Percentiles rank a stretch among this genome's conserved stretches.
Evolutionary conservation across 305 asterid genomes (phyloP).

Genomic region (Ajuga reptans): DNA sequence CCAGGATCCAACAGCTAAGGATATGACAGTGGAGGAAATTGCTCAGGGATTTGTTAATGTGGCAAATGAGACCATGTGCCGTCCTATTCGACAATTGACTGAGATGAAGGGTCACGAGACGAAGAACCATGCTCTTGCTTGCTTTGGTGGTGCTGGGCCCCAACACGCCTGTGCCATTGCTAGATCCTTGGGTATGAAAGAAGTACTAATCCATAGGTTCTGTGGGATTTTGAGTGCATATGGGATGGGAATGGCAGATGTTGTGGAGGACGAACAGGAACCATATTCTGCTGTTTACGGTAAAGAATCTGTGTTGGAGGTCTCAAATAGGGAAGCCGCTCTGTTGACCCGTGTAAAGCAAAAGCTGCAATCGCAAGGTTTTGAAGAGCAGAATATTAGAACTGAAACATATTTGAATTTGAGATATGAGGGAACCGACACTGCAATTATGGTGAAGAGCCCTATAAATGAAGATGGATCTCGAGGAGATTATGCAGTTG

Average conservation of each 20-base stretch:
- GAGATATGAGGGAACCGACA: constrained; percentile 93
- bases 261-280: constrained; percentile 86
- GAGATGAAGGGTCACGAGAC: constrained; percentile 96
- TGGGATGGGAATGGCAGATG: constrained; percentile 97
- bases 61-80: constrained; percentile 97
- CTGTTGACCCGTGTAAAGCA: constrained; percentile 47
- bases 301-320: constrained; percentile 59
- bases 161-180: constrained; percentile 99
- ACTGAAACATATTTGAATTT: constrained; percentile 73
- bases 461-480: constrained; percentile 45
- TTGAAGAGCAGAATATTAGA: constrained; percentile 54
- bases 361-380: constrained; percentile 70
- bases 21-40: constrained; percentile 86
- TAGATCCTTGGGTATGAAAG: constrained; percentile 92
- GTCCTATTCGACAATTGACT: constrained; percentile 89
- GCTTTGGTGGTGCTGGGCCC: constrained; percentile 99
- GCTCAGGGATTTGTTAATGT: constrained; percentile 87
- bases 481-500: constrained; percentile 66
- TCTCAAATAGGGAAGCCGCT: constrained; percentile 47
- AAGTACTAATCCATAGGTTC: constrained; percentile 74
- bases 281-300: constrained; percentile 78
- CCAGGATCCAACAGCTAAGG: constrained; percentile 62
- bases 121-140: constrained; percentile 88
- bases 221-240: constrained; percentile 96
- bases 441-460: constrained; percentile 79